phyloP scores from a whole-genome alignment of 2,329 filamentous ascomycete genomes.

The Ascochyta lentis region DNA sequence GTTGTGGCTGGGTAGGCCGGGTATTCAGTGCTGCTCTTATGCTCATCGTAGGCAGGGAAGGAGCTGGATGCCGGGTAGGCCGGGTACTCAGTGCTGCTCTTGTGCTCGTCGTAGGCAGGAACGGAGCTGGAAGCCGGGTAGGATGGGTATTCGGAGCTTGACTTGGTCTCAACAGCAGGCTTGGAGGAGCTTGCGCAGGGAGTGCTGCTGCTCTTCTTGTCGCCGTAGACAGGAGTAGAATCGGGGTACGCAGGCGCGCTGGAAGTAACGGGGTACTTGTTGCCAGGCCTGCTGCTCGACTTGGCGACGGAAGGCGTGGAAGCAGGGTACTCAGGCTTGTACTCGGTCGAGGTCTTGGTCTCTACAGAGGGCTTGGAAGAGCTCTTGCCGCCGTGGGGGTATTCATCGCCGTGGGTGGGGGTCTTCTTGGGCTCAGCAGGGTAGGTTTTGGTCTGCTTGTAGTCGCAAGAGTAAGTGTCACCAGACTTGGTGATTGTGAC shows the following conservation, averaged over 20 bases:
- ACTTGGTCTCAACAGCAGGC: not conserved
- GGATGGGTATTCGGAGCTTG: not conserved
- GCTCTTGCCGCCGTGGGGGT: constrained; percentile 9
- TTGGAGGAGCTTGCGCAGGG: not conserved
- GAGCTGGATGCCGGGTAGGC: constrained; percentile 4
- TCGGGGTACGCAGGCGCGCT: constrained; percentile 1
- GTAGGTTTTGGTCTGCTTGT: constrained; percentile 31
- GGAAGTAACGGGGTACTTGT: constrained; percentile 2
- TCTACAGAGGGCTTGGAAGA: not conserved
- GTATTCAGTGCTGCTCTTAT: not conserved
- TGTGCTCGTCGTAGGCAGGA: not conserved
- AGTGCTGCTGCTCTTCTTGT: not conserved
- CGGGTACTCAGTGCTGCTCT: not conserved
- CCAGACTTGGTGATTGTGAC: constrained; percentile 43
- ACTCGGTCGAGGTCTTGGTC: not conserved
- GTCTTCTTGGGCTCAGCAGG: constrained; percentile 21
- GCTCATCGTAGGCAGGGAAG: not conserved
- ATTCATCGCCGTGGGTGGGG: constrained; percentile 13
- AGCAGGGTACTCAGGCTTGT: not conserved
- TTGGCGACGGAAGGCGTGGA: not conserved
- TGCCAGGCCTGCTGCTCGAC: not conserved
- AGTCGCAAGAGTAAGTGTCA: constrained; percentile 39
- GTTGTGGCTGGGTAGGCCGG: constrained; percentile 4
- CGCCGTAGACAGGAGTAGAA: constrained; percentile 6
- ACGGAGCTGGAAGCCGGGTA: not conserved